Percentiles rank a stretch among this genome's conserved stretches.
phyloP scores from a whole-genome alignment of 2,329 filamentous ascomycete genomes.

The Rhynchosporium agropyri region DNA sequence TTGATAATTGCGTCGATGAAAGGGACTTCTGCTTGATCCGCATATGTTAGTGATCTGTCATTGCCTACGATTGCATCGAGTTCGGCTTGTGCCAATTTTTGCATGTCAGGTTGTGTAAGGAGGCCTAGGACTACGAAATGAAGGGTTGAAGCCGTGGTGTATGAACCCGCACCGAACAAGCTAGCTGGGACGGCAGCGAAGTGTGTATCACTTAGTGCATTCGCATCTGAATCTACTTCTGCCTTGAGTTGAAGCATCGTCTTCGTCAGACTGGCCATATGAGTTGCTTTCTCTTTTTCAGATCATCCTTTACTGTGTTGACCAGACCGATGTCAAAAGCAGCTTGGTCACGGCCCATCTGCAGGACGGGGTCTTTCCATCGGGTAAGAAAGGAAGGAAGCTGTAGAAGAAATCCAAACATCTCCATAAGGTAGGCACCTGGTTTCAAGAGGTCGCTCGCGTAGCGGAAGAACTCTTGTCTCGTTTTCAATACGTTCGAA shows the following conservation, averaged over 20 bases:
- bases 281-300: neutral
- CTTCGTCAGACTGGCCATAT: slow-evolving; percentile 3
- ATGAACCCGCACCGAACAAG: slow-evolving; percentile 41
- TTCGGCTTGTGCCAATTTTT: slow-evolving; percentile 49
- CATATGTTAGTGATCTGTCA: slow-evolving; percentile 49
- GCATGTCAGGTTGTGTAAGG: slow-evolving; percentile 38
- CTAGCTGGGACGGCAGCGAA: slow-evolving; percentile 9
- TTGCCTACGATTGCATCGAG: slow-evolving; percentile 52
- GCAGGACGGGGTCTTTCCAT: slow-evolving; percentile 4
- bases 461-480: slow-evolving; percentile 1
- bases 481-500: neutral
- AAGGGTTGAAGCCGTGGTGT: slow-evolving; percentile 38
- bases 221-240: slow-evolving; percentile 3
- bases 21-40: slow-evolving; percentile 47
- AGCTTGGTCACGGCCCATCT: slow-evolving; percentile 10
- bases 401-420: slow-evolving; percentile 8
- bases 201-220: neutral
- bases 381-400: slow-evolving; percentile 15
- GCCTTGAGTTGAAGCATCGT: slow-evolving; percentile 12
- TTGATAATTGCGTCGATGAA: slow-evolving; percentile 51
- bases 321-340: slow-evolving; percentile 14
- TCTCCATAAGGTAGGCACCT: slow-evolving; percentile 17
- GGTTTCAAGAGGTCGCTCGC: neutral
- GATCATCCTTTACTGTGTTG: slow-evolving; percentile 9
- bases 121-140: slow-evolving; percentile 17